Percentiles rank a stretch among this genome's conserved stretches.
Evolutionary conservation across 352 stramenopile genomes (phyloP).

Genomic region (Phytophthora fragariaefolia): DNA sequence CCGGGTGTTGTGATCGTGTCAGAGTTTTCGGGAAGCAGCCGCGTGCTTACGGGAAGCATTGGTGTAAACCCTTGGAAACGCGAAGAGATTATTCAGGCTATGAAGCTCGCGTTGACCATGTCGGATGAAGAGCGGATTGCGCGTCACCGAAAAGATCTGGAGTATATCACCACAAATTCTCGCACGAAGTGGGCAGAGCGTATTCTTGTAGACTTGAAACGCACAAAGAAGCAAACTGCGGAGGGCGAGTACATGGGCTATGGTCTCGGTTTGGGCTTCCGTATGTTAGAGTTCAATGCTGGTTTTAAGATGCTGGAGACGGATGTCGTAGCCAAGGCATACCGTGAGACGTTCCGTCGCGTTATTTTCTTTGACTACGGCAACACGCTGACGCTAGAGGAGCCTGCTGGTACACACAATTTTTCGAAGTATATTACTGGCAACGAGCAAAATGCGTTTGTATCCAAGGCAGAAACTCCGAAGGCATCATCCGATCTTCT

Average conservation of each 20-base stretch:
- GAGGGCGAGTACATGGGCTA: conserved; percentile 95
- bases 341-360: conserved; percentile 81
- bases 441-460: conserved; percentile 36
- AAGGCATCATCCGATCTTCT: conserved; percentile 80
- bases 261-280: conserved; percentile 96
- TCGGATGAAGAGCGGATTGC: conserved; percentile 67
- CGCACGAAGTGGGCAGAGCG: conserved; percentile 97
- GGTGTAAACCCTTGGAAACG: conserved; percentile 99
- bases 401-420: conserved; percentile 64
- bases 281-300: conserved; percentile 96
- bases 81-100: conserved; percentile 82
- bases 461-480: conserved; percentile 36
- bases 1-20: conserved; percentile 95
- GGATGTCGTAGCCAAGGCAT: conserved; percentile 90
- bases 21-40: conserved; percentile 97
- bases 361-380: conserved; percentile 99
- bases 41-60: conserved; percentile 96
- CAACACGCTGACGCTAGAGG: conserved; percentile 96
- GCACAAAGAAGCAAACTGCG: conserved; percentile 82
- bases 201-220: conserved; percentile 98
- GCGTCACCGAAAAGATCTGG: conserved; percentile 82
- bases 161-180: conserved; percentile 96
- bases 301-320: conserved; percentile 96
- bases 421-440: conserved; percentile 87
- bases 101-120: conserved; percentile 77